Base-by-base conservation (phyloP, 805 yeast species). In the Candida koratica region DNA sequence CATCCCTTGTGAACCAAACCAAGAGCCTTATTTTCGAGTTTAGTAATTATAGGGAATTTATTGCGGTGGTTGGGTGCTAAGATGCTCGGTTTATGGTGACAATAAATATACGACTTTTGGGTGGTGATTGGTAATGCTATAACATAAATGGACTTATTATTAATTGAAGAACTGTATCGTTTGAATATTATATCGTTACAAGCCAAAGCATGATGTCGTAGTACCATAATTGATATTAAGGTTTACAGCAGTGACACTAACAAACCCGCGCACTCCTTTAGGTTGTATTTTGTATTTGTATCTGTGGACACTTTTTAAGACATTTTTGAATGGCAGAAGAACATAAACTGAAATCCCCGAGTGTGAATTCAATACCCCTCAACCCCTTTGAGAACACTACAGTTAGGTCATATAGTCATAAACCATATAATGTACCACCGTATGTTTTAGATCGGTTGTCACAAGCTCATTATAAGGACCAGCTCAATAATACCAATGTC, bases 91-190 rank as follows among this genome's bases (percentile, higher is more conserved):
- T 52, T 66, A 48, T 79, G 80, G 55, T 82, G 83, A 60, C 86
- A 84, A 53, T 80, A 79, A 17, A 88, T 57, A 54, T 75, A 81
- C 3, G 84, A 70, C 41, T 72, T 71, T 34, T 66, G 55, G 3
- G 76, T 63, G 5, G 90, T 80, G 17, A 88, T 64, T 5, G 96
- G 96, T 4, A 87, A 62, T 3, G 86, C 74, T 9, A 84, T 60
- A 19, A 89, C 57, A 46, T 81, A 76, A 46, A 84, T 77, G 3
- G 77, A 68, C 35, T 71, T 62, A 27, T 52, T 55, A 50, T 42
- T 19, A 20, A n/a, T 15, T 27, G 26, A 16, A 5, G 24, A 27
- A 9, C 12, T 32, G n/a, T 23, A 32, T 17, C 35, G 22, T 16
- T 19, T 18, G 10, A 29, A 17, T n/a, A n/a, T n/a, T n/a, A n/a